Percentiles rank a stretch among this genome's conserved stretches.
phyloP scores from a whole-genome alignment of 306 rosid genomes.

The Quercus robur region DNA sequence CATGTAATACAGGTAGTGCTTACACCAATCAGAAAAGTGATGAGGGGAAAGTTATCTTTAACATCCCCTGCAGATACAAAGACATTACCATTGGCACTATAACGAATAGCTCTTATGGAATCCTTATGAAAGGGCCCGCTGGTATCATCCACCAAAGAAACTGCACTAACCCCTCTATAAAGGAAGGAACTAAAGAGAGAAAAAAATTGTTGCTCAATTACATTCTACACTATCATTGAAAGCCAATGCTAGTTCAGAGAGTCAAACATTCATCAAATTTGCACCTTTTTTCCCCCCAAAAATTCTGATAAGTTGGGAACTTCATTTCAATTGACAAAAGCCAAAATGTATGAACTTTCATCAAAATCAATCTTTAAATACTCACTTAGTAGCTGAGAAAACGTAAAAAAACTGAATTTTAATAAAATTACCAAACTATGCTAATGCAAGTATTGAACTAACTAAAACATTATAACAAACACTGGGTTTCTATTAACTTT shows the following conservation, averaged over 20 bases:
- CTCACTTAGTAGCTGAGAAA: neutral
- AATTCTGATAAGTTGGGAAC: too few species aligned
- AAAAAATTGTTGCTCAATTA: neutral
- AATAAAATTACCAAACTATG: neutral
- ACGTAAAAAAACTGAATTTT: neutral
- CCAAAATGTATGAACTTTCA: neutral
- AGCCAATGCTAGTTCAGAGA: neutral
- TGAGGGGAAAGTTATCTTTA: slow-evolving; percentile 23
- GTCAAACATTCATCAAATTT: too few species aligned
- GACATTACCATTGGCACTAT: slow-evolving; percentile 62
- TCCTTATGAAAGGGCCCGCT: slow-evolving; percentile 49
- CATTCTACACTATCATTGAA: neutral
- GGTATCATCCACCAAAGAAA: slow-evolving; percentile 53
- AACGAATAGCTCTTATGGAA: slow-evolving; percentile 73
- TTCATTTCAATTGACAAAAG: too few species aligned
- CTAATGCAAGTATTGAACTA: neutral
- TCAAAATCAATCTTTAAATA: neutral
- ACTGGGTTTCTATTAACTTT: neutral
- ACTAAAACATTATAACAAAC: neutral
- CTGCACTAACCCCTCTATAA: slow-evolving; percentile 51
- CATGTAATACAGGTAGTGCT: too few species aligned
- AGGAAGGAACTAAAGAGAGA: neutral
- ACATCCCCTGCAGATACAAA: slow-evolving; percentile 91
- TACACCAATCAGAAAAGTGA: too few species aligned
- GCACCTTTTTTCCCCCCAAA: too few species aligned